Evolutionary conservation across 73 alveolate species (phyloP), one percentile per base, ranked within the genome.

Genomic region (Loxodes magnus): DNA sequence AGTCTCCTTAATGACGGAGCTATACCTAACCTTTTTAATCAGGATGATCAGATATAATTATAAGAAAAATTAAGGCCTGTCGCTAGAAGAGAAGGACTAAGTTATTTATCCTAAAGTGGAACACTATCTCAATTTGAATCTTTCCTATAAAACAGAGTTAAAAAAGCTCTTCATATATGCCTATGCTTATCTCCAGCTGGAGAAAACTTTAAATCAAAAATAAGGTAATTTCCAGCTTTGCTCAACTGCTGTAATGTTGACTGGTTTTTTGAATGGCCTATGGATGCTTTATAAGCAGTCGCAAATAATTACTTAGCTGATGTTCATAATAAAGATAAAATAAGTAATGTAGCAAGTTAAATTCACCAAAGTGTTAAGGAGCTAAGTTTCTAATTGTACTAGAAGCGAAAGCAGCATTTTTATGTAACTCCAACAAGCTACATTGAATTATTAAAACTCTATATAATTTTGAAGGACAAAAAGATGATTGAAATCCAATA

Each of bases 181-280:
- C 71, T 95, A 28, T 88, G 96, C 56, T 82, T 95, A 93, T 87
- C 98, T 4, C 99, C 99, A 22, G 87, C 90, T 37, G 99, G 99
- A 21, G 97, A 93, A 44, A 87, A 96, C 43, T 84, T 94, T 61
- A 83, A 97, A 37, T 64, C 90, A 38, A 83, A 97, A 42, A 70
- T 74, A 67, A 85, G 99, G 35, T 87, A 77, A 94, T 95, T 92
- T 93, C 99, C 99, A 3, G 86, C 99, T 10, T 76, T 95, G 36
- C 98, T 95, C 41, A 95, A 95, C 63, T 93, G 99, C 75, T 87
- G 98, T 51, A 93, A 98, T 38, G 84, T 95, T 53, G 99, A 95
- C 64, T 95, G 99, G 99, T 95, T 93, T 84, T 73, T 94, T 53
- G 97, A 90, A 64, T 95, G 99, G 99, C 99, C 99, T 0, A 84